Evolutionary conservation across 768 basidiomycete species (phyloP).

Genomic region (Leucocoprinus leucothites): DNA sequence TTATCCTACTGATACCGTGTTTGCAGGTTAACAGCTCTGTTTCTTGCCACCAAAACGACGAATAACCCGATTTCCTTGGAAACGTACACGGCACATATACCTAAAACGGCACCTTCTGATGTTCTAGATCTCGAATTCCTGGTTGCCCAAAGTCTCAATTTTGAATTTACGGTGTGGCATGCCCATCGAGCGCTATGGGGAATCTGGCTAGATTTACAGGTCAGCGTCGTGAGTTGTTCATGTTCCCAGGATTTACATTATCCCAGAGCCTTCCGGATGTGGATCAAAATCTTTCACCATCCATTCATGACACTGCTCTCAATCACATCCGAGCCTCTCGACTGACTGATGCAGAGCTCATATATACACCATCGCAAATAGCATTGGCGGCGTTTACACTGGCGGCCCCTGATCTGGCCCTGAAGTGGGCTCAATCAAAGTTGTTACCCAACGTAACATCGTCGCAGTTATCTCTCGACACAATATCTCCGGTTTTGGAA

Average conservation of each 20-base stretch:
- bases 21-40: constrained; percentile 87
- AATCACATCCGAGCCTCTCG: constrained; percentile 73
- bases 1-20: constrained; percentile 6
- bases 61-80: constrained; percentile 90
- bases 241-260: not conserved
- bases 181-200: constrained; percentile 88
- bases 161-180: constrained; percentile 95
- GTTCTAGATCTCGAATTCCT: constrained; percentile 95
- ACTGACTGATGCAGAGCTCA: constrained; percentile 86
- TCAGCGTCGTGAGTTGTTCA: constrained; percentile 25
- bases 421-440: constrained; percentile 54
- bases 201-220: constrained; percentile 85
- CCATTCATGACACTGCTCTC: constrained; percentile 64
- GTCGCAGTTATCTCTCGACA: constrained; percentile 8
- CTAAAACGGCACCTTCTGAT: constrained; percentile 75
- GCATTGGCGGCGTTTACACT: constrained; percentile 77
- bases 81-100: constrained; percentile 78
- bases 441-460: constrained; percentile 14
- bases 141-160: constrained; percentile 89
- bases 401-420: constrained; percentile 55
- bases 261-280: constrained; percentile 56
- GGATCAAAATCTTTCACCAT: constrained; percentile 43
- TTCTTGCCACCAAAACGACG: constrained; percentile 96
- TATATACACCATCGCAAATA: constrained; percentile 93
- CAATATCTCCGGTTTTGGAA: constrained; percentile 32